Conservation (phyloP, 805 yeast species). For the Saturnispora mendoncae region DNA sequence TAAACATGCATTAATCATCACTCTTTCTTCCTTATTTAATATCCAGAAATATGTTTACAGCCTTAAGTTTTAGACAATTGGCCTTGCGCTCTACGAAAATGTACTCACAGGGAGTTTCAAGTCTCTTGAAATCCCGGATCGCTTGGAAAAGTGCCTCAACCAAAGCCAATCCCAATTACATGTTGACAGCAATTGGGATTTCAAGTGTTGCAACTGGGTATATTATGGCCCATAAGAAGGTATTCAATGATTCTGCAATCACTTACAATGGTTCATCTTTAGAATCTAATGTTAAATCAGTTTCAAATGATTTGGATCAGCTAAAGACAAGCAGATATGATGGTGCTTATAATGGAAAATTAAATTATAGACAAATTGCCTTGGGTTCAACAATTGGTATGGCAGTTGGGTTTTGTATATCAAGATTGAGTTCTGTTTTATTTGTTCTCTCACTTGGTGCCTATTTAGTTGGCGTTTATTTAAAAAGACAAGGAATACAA, state of each 20-base stretch:
- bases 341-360: conserved; percentile 36
- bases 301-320: neutral
- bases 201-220: conserved; percentile 16
- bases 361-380: conserved; percentile 54
- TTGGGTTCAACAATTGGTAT: conserved; percentile 57
- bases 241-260: too few species aligned
- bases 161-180: conserved; percentile 10
- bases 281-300: conserved; percentile 7
- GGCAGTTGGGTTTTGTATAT: conserved; percentile 49
- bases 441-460: conserved; percentile 41
- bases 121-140: too few species aligned
- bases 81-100: too few species aligned
- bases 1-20: too few species aligned
- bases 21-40: too few species aligned
- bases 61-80: too few species aligned
- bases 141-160: too few species aligned
- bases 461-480: conserved; percentile 40
- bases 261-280: conserved; percentile 16
- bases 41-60: too few species aligned
- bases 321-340: conserved; percentile 22
- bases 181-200: conserved; percentile 17
- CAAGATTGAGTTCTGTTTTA: conserved; percentile 48
- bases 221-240: conserved; percentile 15
- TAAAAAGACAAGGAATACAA: conserved; percentile 43
- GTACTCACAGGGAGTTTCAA: too few species aligned